Evolutionary conservation across 2,329 filamentous ascomycete genomes (phyloP), one percentile per base, ranked within the genome.

Genomic region (Colletotrichum sp.): DNA sequence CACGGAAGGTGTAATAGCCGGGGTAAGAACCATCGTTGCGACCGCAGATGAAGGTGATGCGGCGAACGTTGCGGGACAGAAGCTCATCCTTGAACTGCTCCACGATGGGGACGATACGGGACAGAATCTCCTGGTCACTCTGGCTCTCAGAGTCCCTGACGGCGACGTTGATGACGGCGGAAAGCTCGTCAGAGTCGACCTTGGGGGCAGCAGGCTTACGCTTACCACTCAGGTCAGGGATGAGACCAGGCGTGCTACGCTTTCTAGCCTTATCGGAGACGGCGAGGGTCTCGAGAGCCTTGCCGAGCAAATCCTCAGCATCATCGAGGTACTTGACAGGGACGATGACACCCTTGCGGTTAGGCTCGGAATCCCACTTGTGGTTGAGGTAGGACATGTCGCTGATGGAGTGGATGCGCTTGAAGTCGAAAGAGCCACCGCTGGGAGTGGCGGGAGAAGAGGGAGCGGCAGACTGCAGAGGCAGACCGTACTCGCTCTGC

Each of bases 1-100:
- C 96, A 84, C 97, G 94, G 95, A 99, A 99, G 59, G 97, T 99
- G 90, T 95, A 99, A 91, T 99, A 99, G 64, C 95, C 96, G 26
- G 96, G 97, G 85, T 99, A 98, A 16, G 95, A 95, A 71, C 96
- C 97, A 82, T 99, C 95, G 83, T 93, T 95, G 88, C 95, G 95
- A 72, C 97, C 97, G 83, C 96, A 98, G 85, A 99, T 97, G 88
- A 99, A 98, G 66, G 96, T 98, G 72, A 99, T 88, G 80, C 97
- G 95, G 79, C 97, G 96, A 65, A 99, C 93, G 67, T 93, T 92
- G 80, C 94, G 95, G 70, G 93, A 89, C 30, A 96, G 87, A 28
- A 99, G 90, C 81, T 99, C 97, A 3, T 95, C 92, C 89, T 95
- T 96, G 90, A 93, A 93, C 57, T 95, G 92, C 39, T 94, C 91